phyloP scores from a whole-genome alignment of 1,139 yeast species.

The Pichia sorboxylosa region DNA sequence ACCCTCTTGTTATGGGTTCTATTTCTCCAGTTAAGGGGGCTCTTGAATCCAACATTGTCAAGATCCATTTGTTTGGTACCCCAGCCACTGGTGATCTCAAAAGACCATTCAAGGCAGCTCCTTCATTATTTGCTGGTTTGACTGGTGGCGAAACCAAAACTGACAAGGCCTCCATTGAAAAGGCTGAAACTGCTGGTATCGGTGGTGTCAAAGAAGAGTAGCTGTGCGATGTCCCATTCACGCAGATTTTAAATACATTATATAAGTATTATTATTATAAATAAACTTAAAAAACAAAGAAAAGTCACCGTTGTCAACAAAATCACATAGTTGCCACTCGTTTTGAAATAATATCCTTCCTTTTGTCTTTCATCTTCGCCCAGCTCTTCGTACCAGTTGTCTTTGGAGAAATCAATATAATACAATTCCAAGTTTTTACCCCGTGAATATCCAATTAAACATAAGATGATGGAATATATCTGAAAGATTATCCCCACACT shows the following conservation, averaged over 20 bases:
- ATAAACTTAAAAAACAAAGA: conserved; percentile 33
- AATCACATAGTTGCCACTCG: conserved; percentile 41
- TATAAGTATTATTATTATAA: conserved; percentile 32
- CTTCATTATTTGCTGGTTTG: conserved; percentile 57
- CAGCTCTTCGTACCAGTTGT: too few relatives aligned
- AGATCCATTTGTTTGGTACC: conserved; percentile 77
- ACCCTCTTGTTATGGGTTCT: conserved; percentile 93
- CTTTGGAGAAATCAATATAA: conserved; percentile 23
- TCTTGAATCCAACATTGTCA: conserved; percentile 81
- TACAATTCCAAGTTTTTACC: conserved; percentile 35
- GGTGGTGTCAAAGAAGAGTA: conserved; percentile 92
- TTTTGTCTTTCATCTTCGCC: conserved; percentile 8
- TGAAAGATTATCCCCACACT: conserved; percentile 45
- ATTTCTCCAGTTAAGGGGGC: conserved; percentile 85
- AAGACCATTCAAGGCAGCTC: conserved; percentile 92
- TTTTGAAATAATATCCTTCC: conserved; percentile 27
- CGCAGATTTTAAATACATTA: conserved; percentile 11
- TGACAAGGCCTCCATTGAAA: conserved; percentile 77
- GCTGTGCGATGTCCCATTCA: not conserved
- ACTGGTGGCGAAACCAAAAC: conserved; percentile 53
- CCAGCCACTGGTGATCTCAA: conserved; percentile 85
- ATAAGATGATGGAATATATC: conserved; percentile 37
- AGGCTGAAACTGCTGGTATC: conserved; percentile 73
- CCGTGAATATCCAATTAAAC: conserved; percentile 36
- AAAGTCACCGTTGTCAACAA: conserved; percentile 33